A percentile compares a stretch with the other conserved stretches of the same genome.
These are phyloP conservation scores for Boletellus ananiceps DNA, from an alignment of 768 basidiomycete species.

Conservation along the genomic window DNA sequence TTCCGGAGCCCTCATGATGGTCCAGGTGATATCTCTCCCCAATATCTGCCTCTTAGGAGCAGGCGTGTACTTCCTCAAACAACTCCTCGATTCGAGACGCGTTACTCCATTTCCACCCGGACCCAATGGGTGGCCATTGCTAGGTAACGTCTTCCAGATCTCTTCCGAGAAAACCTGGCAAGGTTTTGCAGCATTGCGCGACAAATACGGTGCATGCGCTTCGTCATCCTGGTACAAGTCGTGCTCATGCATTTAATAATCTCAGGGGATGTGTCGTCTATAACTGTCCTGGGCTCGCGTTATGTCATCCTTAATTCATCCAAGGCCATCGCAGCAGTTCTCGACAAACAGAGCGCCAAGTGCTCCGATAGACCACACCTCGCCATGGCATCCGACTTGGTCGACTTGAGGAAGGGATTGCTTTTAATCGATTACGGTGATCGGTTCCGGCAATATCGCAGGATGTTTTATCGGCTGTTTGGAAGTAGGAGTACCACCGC, in stretches of 20 bases:
- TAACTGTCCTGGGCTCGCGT: conserved; percentile 39
- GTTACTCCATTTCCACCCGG: conserved; percentile 16
- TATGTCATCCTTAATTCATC: conserved; percentile 48
- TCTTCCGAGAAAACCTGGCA: conserved; percentile 47
- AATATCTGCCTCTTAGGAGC: conserved; percentile 15
- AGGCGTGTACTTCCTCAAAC: conserved; percentile 9
- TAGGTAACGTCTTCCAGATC: conserved; percentile 55
- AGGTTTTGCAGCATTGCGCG: conserved; percentile 49
- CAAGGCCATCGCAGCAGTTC: conserved; percentile 42
- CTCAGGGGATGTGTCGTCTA: conserved; percentile 15
- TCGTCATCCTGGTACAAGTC: neutral
- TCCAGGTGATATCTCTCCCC: neutral
- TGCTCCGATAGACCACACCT: conserved; percentile 36
- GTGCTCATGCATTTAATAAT: conserved; percentile 12
- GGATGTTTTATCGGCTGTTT: conserved; percentile 2
- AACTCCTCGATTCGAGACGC: neutral
- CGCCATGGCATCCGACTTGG: conserved; percentile 18
- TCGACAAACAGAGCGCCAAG: conserved; percentile 51
- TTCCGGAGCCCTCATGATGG: neutral
- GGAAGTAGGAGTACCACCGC: conserved; percentile 10
- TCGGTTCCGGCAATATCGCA: conserved; percentile 15
- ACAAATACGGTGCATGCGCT: conserved; percentile 42
- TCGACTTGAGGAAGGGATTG: conserved; percentile 10
- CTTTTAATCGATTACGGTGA: conserved; percentile 8
- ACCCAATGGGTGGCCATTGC: conserved; percentile 32